A percentile compares a stretch with the other conserved stretches of the same genome.
These are phyloP conservation scores for Phytophthora hibernalis DNA, from an alignment of 352 stramenopile genomes.

Conservation along the genomic window DNA sequence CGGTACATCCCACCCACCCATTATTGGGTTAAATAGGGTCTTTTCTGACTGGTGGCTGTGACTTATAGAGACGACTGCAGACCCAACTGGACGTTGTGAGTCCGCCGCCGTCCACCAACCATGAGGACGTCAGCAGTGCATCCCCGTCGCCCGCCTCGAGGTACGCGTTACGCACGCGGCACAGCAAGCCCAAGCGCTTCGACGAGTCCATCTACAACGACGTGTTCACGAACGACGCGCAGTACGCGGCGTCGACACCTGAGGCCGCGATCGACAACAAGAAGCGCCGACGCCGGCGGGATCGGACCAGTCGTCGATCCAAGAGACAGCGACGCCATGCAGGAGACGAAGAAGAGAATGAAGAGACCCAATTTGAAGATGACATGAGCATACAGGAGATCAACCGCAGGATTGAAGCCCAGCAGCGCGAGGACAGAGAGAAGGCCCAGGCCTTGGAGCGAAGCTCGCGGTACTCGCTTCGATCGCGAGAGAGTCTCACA, in stretches of 20 bases:
- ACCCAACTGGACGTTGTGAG: conserved; percentile 20
- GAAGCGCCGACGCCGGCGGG: conserved; percentile 36
- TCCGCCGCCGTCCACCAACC: conserved; percentile 7
- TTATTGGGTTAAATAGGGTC: neutral
- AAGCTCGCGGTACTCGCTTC: conserved; percentile 63
- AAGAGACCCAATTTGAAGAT: conserved; percentile 50
- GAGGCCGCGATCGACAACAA: conserved; percentile 27
- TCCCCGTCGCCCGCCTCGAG: conserved; percentile 34
- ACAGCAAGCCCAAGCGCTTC: conserved; percentile 64
- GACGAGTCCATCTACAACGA: conserved; percentile 76
- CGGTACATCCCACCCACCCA: conserved; percentile 8
- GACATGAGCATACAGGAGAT: conserved; percentile 66
- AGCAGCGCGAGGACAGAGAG: conserved; percentile 46
- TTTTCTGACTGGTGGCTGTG: neutral
- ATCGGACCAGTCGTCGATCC: conserved; percentile 8
- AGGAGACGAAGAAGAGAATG: conserved; percentile 29
- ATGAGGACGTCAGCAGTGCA: conserved; percentile 22
- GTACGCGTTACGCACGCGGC: conserved; percentile 65
- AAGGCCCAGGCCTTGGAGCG: conserved; percentile 35
- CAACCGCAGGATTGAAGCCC: conserved; percentile 54
- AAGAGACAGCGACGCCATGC: conserved; percentile 33
- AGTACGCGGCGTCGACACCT: conserved; percentile 24
- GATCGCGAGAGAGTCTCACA: conserved; percentile 52
- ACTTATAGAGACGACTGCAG: conserved; percentile 32
- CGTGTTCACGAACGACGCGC: conserved; percentile 54